Percentiles rank a stretch among this genome's conserved stretches.
phyloP scores from a whole-genome alignment of 805 yeast species.

The Myxozyma melibiosi region DNA sequence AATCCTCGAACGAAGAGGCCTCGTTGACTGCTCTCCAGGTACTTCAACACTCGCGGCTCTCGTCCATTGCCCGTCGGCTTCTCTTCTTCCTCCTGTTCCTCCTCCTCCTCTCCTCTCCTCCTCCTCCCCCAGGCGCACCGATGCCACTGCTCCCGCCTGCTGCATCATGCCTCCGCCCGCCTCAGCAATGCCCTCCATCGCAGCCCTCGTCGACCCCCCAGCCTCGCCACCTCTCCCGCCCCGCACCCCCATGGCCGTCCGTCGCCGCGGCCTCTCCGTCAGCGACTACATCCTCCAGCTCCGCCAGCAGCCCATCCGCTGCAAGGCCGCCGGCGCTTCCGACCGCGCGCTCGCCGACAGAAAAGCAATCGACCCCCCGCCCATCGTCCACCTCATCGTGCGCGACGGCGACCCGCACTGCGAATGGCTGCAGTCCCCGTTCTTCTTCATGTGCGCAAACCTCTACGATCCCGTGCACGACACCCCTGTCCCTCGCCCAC shows the following conservation, averaged over 20 bases:
- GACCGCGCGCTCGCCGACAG: conserved; percentile 31
- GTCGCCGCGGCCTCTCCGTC: conserved; percentile 21
- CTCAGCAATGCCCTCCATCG: background rate
- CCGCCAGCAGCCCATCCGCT: conserved; percentile 33
- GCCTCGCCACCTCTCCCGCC: background rate
- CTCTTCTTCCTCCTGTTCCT: background rate
- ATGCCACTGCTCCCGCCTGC: background rate
- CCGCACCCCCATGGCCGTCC: conserved; percentile 14
- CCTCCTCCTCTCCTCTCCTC: background rate
- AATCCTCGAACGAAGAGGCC: no score
- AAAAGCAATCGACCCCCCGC: conserved; percentile 35
- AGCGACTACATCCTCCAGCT: conserved; percentile 25
- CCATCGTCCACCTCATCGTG: conserved; percentile 30
- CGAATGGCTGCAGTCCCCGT: conserved; percentile 33
- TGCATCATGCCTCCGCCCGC: conserved; percentile 7
- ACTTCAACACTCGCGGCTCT: background rate
- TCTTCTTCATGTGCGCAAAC: conserved; percentile 34
- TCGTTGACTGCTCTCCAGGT: no score
- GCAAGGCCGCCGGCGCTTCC: conserved; percentile 25
- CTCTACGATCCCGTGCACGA: conserved; percentile 19
- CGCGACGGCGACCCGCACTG: conserved; percentile 23
- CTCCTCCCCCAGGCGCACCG: no score
- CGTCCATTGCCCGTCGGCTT: background rate
- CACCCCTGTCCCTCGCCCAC: conserved; percentile 23
- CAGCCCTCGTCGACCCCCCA: background rate